These are phyloP conservation scores for Nemania serpens DNA, from an alignment of 2,329 filamentous ascomycete species.

Conservation along the genomic window DNA sequence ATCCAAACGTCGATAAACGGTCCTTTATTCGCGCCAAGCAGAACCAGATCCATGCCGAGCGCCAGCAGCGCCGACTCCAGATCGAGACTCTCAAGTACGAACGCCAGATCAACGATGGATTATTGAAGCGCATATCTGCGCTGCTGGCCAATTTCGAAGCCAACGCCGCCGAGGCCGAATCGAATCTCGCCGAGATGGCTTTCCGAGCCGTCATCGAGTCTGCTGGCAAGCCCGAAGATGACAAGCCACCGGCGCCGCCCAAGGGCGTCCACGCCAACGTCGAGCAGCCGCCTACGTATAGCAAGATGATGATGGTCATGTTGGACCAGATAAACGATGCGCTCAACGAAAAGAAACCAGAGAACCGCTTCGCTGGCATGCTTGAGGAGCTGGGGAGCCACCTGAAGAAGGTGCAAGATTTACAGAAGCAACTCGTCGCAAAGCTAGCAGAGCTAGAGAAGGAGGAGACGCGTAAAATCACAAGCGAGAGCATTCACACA, in stretches of 20 bases:
- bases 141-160: conserved; percentile 76
- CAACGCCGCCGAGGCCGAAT: conserved; percentile 70
- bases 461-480: conserved; percentile 88
- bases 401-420: conserved; percentile 72
- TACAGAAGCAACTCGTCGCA: conserved; percentile 74
- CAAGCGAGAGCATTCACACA: conserved; percentile 84
- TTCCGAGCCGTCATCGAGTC: conserved; percentile 90
- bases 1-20: conserved; percentile 97
- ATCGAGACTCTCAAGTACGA: conserved; percentile 94
- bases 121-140: conserved; percentile 80
- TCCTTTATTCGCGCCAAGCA: conserved; percentile 99
- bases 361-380: conserved; percentile 74
- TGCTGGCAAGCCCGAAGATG: conserved; percentile 71
- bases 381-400: conserved; percentile 78
- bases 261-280: conserved; percentile 78
- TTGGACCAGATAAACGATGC: conserved; percentile 90
- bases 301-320: conserved; percentile 97
- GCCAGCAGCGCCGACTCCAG: conserved; percentile 81
- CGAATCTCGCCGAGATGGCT: conserved; percentile 77
- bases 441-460: conserved; percentile 84
- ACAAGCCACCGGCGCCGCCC: conserved; percentile 74
- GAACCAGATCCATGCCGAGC: conserved; percentile 92
- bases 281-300: conserved; percentile 79
- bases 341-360: conserved; percentile 74
- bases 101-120: conserved; percentile 87